phyloP scores from a whole-genome alignment of 768 basidiomycete genomes.

The Gymnopilus dilepis region DNA sequence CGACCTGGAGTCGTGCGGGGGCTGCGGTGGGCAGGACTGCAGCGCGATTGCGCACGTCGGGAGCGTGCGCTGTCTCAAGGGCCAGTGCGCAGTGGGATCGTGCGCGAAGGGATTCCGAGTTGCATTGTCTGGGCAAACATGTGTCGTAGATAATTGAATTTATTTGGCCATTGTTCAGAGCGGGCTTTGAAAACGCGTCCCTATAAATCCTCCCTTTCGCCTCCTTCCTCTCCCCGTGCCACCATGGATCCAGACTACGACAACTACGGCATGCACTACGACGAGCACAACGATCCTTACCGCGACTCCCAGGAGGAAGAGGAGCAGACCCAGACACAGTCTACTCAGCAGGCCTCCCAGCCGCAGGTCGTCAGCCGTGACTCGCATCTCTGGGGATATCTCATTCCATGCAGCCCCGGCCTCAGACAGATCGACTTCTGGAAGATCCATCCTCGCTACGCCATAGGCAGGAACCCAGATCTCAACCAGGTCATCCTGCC shows the following conservation, averaged over 20 bases:
- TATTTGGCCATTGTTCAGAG: slow-evolving; percentile 19
- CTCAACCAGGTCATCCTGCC: slow-evolving; percentile 62
- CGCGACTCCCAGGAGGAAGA: slow-evolving; percentile 36
- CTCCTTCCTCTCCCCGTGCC: slow-evolving; percentile 15
- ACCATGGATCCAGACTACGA: slow-evolving; percentile 25
- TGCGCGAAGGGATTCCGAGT: slow-evolving; percentile 25
- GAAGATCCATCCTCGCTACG: slow-evolving; percentile 53
- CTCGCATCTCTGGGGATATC: slow-evolving; percentile 69
- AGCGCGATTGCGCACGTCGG: slow-evolving; percentile 48
- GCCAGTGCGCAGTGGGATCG: slow-evolving; percentile 40
- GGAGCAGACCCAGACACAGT: slow-evolving; percentile 47
- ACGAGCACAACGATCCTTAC: slow-evolving; percentile 30
- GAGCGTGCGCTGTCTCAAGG: slow-evolving; percentile 38
- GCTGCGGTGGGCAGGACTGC: slow-evolving; percentile 45
- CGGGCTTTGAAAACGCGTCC: slow-evolving; percentile 39
- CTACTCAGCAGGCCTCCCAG: slow-evolving; percentile 50
- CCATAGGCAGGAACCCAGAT: slow-evolving; percentile 57
- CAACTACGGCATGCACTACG: slow-evolving; percentile 30
- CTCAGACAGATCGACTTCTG: slow-evolving; percentile 67
- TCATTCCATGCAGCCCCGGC: slow-evolving; percentile 62
- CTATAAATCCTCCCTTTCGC: slow-evolving; percentile 31
- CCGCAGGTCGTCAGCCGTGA: slow-evolving; percentile 34
- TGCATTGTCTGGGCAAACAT: neutral
- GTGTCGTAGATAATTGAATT: neutral
- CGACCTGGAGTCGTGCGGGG: slow-evolving; percentile 30